phyloP scores from a whole-genome alignment of 345 rosid species.

The Eucalyptus pumila region DNA sequence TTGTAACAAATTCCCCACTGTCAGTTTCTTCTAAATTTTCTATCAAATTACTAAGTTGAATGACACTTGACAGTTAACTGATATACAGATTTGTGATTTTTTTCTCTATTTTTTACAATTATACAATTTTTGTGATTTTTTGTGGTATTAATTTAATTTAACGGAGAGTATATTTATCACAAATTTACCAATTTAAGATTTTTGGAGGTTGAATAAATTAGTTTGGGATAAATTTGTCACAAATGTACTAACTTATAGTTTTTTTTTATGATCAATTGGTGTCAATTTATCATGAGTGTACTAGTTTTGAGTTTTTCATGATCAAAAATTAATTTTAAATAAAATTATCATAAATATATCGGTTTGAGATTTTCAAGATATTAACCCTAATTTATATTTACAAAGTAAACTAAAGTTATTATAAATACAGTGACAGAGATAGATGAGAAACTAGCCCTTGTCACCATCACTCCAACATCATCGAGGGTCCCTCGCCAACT shows the following conservation, averaged over 20 bases:
- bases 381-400: too few relatives aligned
- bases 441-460: neutral
- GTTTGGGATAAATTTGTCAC: too few relatives aligned
- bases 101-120: accelerated
- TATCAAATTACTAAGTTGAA: too few relatives aligned
- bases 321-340: accelerated
- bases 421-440: neutral
- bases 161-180: accelerated
- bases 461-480: too few relatives aligned
- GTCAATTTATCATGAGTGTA: accelerated
- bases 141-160: too few relatives aligned
- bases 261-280: accelerated
- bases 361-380: accelerated
- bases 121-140: too few relatives aligned
- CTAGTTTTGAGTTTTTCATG: accelerated
- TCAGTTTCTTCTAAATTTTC: too few relatives aligned
- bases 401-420: too few relatives aligned
- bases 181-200: too few relatives aligned
- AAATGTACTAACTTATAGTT: accelerated
- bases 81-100: too few relatives aligned
- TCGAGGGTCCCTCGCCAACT: neutral
- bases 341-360: accelerated
- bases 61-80: accelerated
- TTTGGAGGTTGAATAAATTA: too few relatives aligned
- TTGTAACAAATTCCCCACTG: accelerated